phyloP scores from a whole-genome alignment of 768 basidiomycete species.

The Asterophora parasitica region DNA sequence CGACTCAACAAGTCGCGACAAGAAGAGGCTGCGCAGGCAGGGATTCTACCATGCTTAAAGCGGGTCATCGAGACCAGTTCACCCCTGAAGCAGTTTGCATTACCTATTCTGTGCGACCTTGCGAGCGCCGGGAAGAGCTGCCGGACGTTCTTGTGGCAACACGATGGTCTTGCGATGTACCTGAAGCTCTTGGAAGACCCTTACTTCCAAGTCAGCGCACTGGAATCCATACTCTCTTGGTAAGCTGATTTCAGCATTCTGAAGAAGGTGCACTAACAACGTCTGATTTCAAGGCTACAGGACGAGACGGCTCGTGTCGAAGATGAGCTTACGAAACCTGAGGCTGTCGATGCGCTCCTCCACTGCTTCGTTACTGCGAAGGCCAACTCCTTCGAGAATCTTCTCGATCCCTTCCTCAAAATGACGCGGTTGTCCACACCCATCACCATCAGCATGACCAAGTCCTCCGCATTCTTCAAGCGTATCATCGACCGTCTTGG shows the following conservation, averaged over 20 bases:
- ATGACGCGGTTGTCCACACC: conserved; percentile 75
- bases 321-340: conserved; percentile 70
- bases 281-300: conserved; percentile 60
- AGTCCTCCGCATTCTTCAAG: conserved; percentile 76
- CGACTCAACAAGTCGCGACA: conserved; percentile 91
- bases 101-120: conserved; percentile 95
- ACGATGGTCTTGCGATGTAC: conserved; percentile 84
- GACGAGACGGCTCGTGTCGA: conserved; percentile 95
- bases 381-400: conserved; percentile 85
- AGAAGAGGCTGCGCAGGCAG: conserved; percentile 95
- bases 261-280: background rate
- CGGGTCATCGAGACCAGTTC: conserved; percentile 85
- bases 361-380: conserved; percentile 81
- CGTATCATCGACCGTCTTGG: conserved; percentile 79
- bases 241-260: conserved; percentile 27
- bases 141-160: conserved; percentile 86
- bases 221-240: conserved; percentile 92
- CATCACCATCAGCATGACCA: conserved; percentile 73
- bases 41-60: conserved; percentile 89
- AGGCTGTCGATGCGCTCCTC: conserved; percentile 63
- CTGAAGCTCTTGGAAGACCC: conserved; percentile 74
- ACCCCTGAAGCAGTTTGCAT: conserved; percentile 93
- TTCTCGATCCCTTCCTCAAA: conserved; percentile 91
- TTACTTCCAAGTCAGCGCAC: conserved; percentile 87
- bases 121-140: conserved; percentile 94